Conservation (phyloP, 331 rosid species). For the Saraca asoca region DNA sequence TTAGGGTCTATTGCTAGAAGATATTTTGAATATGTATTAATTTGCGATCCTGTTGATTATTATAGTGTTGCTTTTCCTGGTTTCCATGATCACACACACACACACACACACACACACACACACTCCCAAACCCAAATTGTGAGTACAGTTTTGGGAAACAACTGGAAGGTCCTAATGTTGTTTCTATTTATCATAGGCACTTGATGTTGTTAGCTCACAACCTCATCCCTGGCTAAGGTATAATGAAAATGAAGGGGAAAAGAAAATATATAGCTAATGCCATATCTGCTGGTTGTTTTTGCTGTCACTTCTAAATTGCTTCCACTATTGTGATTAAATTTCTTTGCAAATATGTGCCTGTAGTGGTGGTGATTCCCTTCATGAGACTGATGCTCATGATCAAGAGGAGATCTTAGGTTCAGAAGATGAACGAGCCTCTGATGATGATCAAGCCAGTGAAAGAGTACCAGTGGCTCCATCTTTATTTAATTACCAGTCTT, state of each 20-base stretch:
- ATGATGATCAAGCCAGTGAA: slow-evolving; percentile 50
- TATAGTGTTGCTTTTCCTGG: slow-evolving; percentile 27
- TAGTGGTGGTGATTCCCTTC: slow-evolving; percentile 49
- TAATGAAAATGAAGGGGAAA: neutral
- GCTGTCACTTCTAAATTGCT: slow-evolving; percentile 17
- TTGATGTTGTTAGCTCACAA: slow-evolving; percentile 14
- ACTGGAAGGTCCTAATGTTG: slow-evolving; percentile 19
- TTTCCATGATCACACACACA: slow-evolving; percentile 1
- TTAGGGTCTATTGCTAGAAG: too few species aligned
- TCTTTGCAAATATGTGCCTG: slow-evolving; percentile 36
- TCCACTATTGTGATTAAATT: slow-evolving; percentile 17
- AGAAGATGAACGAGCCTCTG: slow-evolving; percentile 53
- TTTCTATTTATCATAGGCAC: slow-evolving; percentile 14
- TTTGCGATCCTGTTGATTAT: neutral
- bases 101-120: neutral
- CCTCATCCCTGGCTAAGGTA: slow-evolving; percentile 12
- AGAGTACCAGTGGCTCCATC: slow-evolving; percentile 37
- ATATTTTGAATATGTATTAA: too few species aligned
- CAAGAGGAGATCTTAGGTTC: slow-evolving; percentile 51
- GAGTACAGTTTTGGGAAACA: slow-evolving; percentile 4
- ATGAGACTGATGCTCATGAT: slow-evolving; percentile 40
- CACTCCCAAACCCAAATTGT: neutral
- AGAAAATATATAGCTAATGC: slow-evolving; percentile 20
- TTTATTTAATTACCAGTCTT: slow-evolving; percentile 69
- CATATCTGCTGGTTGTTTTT: slow-evolving; percentile 15